Base-by-base conservation (phyloP, 192 early-diverging fungal genomes). In the Entomortierella chlamydospora region DNA sequence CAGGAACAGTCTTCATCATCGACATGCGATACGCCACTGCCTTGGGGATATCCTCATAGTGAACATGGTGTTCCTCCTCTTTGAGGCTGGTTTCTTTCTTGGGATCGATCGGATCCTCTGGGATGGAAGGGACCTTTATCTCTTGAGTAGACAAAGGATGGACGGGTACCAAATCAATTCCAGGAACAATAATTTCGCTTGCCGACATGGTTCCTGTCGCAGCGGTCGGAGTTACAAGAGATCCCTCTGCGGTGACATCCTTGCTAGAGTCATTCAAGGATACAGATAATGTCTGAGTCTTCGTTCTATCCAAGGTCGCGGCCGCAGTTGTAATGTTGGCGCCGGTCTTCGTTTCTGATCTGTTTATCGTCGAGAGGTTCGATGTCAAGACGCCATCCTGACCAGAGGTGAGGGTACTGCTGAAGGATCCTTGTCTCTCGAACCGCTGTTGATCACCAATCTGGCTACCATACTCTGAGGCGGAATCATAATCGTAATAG, bases 401-500 rank as follows among this genome's bases (percentile, higher is more conserved):
- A 11, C 30, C 53, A 10, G 53, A 39, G 25, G 55, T 23, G 3
- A 17, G 58, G 9, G 57, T 25, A 25, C 39, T 56, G 20, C 43
- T 57, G 61, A 64, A 33, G 11, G 70, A 72, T 30, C 54, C 58
- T 31, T 69, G 65, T 34, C 61, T 57, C 9, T 37, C 63, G 20
- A 57, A 20, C 0, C 13, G 10, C 9, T 30, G 11, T 4, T 13
- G 18, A 54, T 71, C 47, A 12, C 29, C 49, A 34, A 25, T 49
- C 37, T 70, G 62, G 29, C 25, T 54, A n/a, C 68, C 76, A 22
- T 64, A 50, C 8, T 79, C 76, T 7, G 76, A 79, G 8, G 62
- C 52, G 28, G 76, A 79, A 57, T 79, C 76, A 22, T 79, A 79
- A 30, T 79, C 76, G 53, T 79, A 79, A 33, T 56, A 79, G 49